These are phyloP conservation scores for Pseudocercospora musae DNA, from an alignment of 2,329 filamentous ascomycete genomes.

Conservation along the genomic window DNA sequence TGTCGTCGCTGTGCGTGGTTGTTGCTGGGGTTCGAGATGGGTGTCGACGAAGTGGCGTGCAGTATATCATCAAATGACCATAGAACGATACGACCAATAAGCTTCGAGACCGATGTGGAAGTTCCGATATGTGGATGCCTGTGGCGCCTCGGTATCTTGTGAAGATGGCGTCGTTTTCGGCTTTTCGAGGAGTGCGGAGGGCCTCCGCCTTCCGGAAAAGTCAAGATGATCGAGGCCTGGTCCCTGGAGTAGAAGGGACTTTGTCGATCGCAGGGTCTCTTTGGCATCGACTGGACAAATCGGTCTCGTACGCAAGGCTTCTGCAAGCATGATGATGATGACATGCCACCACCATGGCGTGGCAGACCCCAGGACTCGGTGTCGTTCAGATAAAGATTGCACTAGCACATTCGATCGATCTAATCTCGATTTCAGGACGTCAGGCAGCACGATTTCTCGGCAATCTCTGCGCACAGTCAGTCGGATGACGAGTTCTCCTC, in stretches of 20 bases:
- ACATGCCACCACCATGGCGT: not conserved
- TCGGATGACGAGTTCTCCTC: not conserved
- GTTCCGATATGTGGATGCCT: conserved; percentile 1
- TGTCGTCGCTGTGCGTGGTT: not conserved
- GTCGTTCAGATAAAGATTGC: not conserved
- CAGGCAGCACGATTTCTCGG: not conserved
- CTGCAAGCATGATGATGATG: not conserved
- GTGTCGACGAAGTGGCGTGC: not conserved
- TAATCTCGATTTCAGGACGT: not conserved
- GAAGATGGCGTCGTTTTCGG: conserved; percentile 1
- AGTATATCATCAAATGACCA: conserved; percentile 2
- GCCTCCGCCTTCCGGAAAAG: not conserved
- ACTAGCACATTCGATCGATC: not conserved
- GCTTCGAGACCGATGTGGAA: not conserved
- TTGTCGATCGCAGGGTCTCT: not conserved
- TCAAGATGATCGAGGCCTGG: not conserved
- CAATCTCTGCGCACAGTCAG: not conserved
- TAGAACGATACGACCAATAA: conserved; percentile 1
- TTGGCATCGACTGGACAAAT: not conserved
- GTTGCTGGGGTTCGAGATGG: not conserved
- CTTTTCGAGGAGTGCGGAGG: not conserved
- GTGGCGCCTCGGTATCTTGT: conserved; percentile 7
- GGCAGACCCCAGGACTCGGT: not conserved
- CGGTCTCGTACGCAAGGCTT: not conserved
- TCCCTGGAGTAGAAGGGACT: not conserved